Evolutionary conservation across 1,284 basidiomycete genomes (phyloP), one percentile per base, ranked within the genome.

Genomic region (Pisolithus thermaeus): DNA sequence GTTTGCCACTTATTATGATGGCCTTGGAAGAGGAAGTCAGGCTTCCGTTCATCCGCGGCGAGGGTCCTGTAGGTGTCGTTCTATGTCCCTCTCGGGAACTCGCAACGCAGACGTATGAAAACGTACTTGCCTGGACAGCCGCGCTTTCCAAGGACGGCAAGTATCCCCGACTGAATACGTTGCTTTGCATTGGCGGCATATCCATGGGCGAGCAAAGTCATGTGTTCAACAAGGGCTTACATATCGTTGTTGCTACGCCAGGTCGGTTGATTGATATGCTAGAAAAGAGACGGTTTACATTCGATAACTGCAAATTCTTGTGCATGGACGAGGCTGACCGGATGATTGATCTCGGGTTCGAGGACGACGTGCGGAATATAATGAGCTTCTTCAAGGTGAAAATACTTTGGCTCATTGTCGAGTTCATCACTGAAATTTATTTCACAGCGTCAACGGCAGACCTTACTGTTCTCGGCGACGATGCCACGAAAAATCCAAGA

Each of bases 401-500:
- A 18, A 11, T 3, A 77, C 62, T 22, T 35, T 7, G 16, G 18
- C 7, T 7, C 28, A 20, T 45, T 39, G 9, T 4, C 40, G 4
- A 44, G 48, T 30, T 47, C 49, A 41, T 52, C 65, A 41, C 60
- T 50, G 25, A 51, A 52, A 50, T 46, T 60, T 32, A 14, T 12
- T 35, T 39, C 22, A 7, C 45, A 93, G 89, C 83, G 90, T 57
- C 97, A 99, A 79, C 81, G 96, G 3, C 97, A 99, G 73, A 99
- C 97, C 0, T 76, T 99, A 1, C 76, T 99, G 14, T 99, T 99
- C 68, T 98, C 95, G 1, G 97, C 97, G 0, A 99, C 97, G 0
- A 99, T 99, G 97, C 97, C 97, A 2, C 80, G 91, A 49, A 98
- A 97, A 66, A 99, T 99, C 54, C 95, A 97, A 67, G 96, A 98